Conservation (phyloP, 306 rosid genomes). For the Amphicarpaea edgeworthii region DNA sequence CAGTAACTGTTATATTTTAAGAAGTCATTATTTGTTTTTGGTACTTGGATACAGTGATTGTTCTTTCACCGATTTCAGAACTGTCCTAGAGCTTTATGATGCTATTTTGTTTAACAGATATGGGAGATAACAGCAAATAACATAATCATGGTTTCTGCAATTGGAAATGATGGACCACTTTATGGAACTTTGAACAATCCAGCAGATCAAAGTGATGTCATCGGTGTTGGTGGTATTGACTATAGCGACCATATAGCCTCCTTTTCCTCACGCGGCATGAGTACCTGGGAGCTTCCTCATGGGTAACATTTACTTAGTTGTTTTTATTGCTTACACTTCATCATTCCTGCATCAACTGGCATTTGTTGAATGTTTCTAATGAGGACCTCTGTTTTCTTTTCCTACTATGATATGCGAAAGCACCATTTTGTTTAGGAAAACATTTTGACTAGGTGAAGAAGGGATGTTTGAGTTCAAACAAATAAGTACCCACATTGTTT, state of each 20-base stretch:
- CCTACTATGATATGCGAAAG: neutral
- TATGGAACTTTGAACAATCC: slow-evolving; percentile 98
- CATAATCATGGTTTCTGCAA: slow-evolving; percentile 97
- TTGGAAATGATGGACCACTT: slow-evolving; percentile 99
- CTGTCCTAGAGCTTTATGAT: slow-evolving; percentile 40
- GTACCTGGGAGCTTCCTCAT: slow-evolving; percentile 99
- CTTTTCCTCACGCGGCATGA: slow-evolving; percentile 99
- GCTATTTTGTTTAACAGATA: slow-evolving; percentile 63
- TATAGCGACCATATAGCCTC: slow-evolving; percentile 98
- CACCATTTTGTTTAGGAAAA: slow-evolving; percentile 7
- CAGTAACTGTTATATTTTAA: neutral
- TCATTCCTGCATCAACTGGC: neutral
- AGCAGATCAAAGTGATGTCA: slow-evolving; percentile 96
- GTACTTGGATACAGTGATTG: neutral
- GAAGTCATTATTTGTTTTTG: slow-evolving; percentile 21
- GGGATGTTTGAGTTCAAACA: slow-evolving; percentile 17
- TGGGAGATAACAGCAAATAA: slow-evolving; percentile 99
- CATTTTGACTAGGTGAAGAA: slow-evolving; percentile 17
- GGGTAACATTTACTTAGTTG: slow-evolving; percentile 62
- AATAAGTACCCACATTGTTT: slow-evolving; percentile 2
- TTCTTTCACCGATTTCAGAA: slow-evolving; percentile 9
- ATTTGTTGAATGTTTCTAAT: slow-evolving; percentile 1
- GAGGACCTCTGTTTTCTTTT: slow-evolving; percentile 14
- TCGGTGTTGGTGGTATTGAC: slow-evolving; percentile 99
- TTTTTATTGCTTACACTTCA: slow-evolving; percentile 21